Conservation (phyloP, 2,329 filamentous ascomycete species). For the Paracamarosporium sp. region DNA sequence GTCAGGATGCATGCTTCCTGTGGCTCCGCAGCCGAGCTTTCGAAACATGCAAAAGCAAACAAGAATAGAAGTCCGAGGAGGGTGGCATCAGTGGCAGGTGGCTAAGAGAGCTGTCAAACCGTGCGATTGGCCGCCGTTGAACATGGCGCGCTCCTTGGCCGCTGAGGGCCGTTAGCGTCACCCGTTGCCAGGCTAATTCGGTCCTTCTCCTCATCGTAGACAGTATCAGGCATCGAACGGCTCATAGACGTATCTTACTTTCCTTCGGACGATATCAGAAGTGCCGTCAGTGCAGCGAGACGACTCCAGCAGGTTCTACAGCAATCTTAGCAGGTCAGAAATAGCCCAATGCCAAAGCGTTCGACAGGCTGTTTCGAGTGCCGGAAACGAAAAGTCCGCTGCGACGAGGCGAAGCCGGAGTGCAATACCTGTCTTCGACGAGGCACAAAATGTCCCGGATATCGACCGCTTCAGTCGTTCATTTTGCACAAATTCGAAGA, state of each 20-base stretch:
- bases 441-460: slow-evolving; percentile 45
- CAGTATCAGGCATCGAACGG: not conserved
- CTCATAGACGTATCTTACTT: not conserved
- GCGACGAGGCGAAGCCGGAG: slow-evolving; percentile 44
- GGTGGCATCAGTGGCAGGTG: not conserved
- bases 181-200: slow-evolving; percentile 1
- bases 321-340: not conserved
- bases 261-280: not conserved
- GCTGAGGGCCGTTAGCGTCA: slow-evolving; percentile 1
- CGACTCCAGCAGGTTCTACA: not conserved
- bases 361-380: slow-evolving; percentile 46
- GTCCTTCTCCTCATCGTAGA: not conserved
- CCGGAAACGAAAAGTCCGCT: slow-evolving; percentile 46
- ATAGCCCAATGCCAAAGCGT: slow-evolving; percentile 40
- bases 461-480: slow-evolving; percentile 43
- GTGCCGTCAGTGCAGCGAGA: not conserved
- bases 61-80: not conserved
- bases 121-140: slow-evolving; percentile 1
- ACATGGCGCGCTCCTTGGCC: slow-evolving; percentile 6
- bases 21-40: not conserved
- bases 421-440: slow-evolving; percentile 42
- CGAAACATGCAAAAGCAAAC: slow-evolving; percentile 3
- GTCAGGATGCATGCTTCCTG: not conserved
- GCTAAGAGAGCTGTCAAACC: not conserved
- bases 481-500: slow-evolving; percentile 43